Percentiles rank a stretch among this genome's conserved stretches.
phyloP scores from a whole-genome alignment of 2,329 filamentous ascomycete species.

The Sarocladium kiliense region DNA sequence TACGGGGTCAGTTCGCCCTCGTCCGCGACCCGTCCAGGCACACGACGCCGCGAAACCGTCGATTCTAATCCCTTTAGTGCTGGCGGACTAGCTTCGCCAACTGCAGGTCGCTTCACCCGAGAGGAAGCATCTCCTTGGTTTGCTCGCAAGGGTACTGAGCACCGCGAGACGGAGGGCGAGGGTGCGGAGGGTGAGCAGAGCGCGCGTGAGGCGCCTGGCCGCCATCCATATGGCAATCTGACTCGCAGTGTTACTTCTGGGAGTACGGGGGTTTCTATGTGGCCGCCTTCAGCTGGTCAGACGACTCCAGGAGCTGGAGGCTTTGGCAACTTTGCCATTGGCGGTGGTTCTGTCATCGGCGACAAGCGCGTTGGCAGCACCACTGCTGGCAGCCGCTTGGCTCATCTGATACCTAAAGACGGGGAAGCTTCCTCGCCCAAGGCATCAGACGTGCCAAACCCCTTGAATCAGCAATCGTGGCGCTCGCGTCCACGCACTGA shows the following conservation, averaged over 20 bases:
- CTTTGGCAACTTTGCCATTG: conserved; percentile 85
- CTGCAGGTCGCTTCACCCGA: conserved; percentile 53
- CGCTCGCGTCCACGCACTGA: conserved; percentile 61
- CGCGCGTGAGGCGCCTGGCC: conserved; percentile 25
- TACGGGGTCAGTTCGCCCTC: conserved; percentile 72
- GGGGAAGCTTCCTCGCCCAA: conserved; percentile 42
- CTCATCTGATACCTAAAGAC: conserved; percentile 77
- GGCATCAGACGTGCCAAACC: conserved; percentile 38
- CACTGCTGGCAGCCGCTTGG: conserved; percentile 71
- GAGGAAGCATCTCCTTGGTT: conserved; percentile 59
- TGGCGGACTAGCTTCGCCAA: conserved; percentile 54
- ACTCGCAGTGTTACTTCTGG: conserved; percentile 51
- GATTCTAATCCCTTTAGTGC: conserved; percentile 60
- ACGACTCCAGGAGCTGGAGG: conserved; percentile 65
- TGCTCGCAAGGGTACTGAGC: conserved; percentile 46
- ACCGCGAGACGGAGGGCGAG: conserved; percentile 50
- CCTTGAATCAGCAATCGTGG: conserved; percentile 44
- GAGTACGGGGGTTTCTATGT: conserved; percentile 36
- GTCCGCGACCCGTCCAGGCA: conserved; percentile 63
- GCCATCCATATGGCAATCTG: conserved; percentile 38
- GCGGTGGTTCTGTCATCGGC: conserved; percentile 47
- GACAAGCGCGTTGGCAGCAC: conserved; percentile 66
- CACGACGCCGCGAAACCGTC: conserved; percentile 75
- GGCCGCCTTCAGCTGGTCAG: conserved; percentile 41
- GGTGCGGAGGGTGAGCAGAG: conserved; percentile 38